Evolutionary conservation across 164 flowering plant species (phyloP).

Genomic region (Sextonia rubra): DNA sequence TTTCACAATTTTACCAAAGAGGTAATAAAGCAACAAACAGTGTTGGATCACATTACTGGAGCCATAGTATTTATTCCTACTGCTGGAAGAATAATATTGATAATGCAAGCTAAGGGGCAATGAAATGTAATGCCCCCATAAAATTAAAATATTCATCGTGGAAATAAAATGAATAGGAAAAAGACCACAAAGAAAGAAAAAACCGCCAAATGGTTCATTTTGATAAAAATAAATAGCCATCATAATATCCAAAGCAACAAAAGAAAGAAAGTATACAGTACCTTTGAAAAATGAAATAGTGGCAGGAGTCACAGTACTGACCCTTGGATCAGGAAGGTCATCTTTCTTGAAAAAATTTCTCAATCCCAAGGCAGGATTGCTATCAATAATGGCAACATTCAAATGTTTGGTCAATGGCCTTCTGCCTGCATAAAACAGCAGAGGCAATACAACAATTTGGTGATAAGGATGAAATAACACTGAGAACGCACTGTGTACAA

Average conservation of each 20-base stretch:
- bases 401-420: conserved; percentile 73
- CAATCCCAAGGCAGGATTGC: conserved; percentile 63
- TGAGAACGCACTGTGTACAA: neutral
- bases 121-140: too few relatives aligned
- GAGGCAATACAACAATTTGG: neutral
- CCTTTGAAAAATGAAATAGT: conserved; percentile 86
- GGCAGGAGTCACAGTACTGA: conserved; percentile 93
- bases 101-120: too few relatives aligned
- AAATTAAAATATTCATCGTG: neutral
- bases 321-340: conserved; percentile 89
- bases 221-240: neutral
- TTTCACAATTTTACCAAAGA: neutral
- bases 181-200: neutral
- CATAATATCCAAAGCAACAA: neutral
- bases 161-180: neutral
- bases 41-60: too few relatives aligned
- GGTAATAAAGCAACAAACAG: too few relatives aligned
- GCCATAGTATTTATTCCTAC: too few relatives aligned
- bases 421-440: conserved; percentile 36
- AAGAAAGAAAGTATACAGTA: conserved; percentile 19
- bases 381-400: conserved; percentile 85
- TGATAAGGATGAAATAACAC: neutral
- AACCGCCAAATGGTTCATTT: neutral
- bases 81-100: too few relatives aligned
- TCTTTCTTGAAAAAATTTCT: conserved; percentile 46